phyloP scores from a whole-genome alignment of 805 yeast genomes.

The Saccharomycopsis fermentans region DNA sequence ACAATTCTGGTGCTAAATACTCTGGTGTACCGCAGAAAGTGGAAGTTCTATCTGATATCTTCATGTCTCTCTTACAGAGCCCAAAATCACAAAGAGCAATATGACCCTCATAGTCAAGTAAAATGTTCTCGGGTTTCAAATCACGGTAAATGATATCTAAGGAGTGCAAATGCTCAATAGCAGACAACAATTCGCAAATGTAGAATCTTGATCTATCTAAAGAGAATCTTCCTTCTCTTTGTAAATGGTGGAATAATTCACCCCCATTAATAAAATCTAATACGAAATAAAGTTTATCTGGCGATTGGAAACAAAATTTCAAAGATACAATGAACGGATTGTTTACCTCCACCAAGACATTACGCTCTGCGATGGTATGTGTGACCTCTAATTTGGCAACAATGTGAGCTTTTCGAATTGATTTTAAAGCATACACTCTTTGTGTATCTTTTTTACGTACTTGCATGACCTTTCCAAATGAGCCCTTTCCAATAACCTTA shows the following conservation, averaged over 20 bases:
- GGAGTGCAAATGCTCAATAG: constrained; percentile 84
- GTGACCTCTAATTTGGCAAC: constrained; percentile 91
- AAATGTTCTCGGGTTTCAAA: constrained; percentile 89
- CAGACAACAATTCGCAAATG: constrained; percentile 87
- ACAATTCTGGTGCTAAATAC: constrained; percentile 88
- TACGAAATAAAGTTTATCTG: constrained; percentile 87
- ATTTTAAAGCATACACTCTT: constrained; percentile 89
- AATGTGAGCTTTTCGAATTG: constrained; percentile 87
- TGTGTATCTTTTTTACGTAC: constrained; percentile 92
- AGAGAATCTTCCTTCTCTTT: constrained; percentile 70
- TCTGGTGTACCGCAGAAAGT: constrained; percentile 99
- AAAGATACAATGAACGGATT: constrained; percentile 95
- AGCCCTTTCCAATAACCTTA: constrained; percentile 95
- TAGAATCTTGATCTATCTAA: constrained; percentile 86
- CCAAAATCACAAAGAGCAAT: constrained; percentile 98
- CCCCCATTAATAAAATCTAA: constrained; percentile 95
- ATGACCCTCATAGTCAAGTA: constrained; percentile 93
- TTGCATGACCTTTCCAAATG: constrained; percentile 98
- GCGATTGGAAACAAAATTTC: constrained; percentile 93
- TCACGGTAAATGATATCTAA: constrained; percentile 92
- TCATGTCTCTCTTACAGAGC: constrained; percentile 90
- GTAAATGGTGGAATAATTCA: constrained; percentile 88
- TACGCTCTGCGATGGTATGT: constrained; percentile 92
- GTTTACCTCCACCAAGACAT: constrained; percentile 84
- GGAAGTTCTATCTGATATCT: constrained; percentile 72